Base-by-base conservation (phyloP, 106 monocot genomes). In the Posidonia australis region DNA sequence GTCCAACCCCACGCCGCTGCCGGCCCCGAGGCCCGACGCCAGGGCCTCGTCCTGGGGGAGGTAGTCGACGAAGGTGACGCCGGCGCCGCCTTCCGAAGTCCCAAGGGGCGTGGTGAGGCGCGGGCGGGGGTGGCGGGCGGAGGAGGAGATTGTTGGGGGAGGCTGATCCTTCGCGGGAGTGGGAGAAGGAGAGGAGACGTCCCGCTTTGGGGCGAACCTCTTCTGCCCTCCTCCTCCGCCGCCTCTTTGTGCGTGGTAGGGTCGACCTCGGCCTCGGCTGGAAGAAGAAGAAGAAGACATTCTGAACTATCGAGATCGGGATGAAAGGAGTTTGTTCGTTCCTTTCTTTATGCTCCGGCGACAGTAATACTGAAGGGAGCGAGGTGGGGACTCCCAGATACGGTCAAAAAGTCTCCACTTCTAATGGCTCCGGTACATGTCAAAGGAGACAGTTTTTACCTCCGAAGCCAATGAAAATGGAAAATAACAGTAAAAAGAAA, bases 1-100 rank as follows among this genome's bases (percentile, higher is more conserved):
- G 55, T 96, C 86, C 65, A 84, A 46, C 12, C 94, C 94, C 0
- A 82, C 92, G 5, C 70, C 69, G 5, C 83, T 85, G 12, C 77
- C 80, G 9, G 36, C 36, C 36, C 90, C 82, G 58, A 96, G 66
- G 5, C 94, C 94, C 14, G 90, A 86, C 1, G 90, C 94, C 26
- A 96, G 77, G 0, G 90, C 94, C 90, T 96, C 94, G 41, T 96
- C 94, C 25, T 96, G 94, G 9, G 90, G 94, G 43, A 96, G 63
- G 78, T 96, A 90, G n/a, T 45, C 72, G 25, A 84, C 59, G 74
- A 86, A 94, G n/a, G 13, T 67, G 23, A 57, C 63, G 43, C 54
- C 51, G n/a, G n/a, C n/a, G 18, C 57, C 4, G 26, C 10, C 14
- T 12, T 26, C 28, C 5, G 25, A 25, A 9, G 3, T 16, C 57